phyloP scores from a whole-genome alignment of 108 stramenopile species.

The Discostella stelligeroides region DNA sequence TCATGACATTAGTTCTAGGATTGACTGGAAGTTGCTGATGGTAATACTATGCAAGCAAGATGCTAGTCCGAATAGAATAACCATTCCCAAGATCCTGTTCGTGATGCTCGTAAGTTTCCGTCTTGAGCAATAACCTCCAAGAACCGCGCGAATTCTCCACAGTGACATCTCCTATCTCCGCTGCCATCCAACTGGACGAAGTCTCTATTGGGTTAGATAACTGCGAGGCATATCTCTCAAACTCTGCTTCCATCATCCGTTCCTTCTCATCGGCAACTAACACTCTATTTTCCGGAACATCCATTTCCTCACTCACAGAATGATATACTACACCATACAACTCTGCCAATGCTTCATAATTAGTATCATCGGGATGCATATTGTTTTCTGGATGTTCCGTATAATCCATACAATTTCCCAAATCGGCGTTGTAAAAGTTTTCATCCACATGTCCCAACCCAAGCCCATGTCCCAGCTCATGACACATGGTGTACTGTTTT shows the following conservation, averaged over 20 bases:
- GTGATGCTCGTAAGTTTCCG: slow-evolving; percentile 22
- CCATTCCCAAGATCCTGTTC: slow-evolving; percentile 40
- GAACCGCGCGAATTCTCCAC: background rate
- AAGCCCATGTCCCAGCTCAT: slow-evolving; percentile 71
- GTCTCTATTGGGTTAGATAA: slow-evolving; percentile 34
- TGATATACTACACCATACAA: slow-evolving; percentile 66
- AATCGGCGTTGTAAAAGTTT: slow-evolving; percentile 74
- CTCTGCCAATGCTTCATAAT: slow-evolving; percentile 62
- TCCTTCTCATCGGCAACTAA: too few relatives aligned
- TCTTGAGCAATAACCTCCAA: slow-evolving; percentile 29
- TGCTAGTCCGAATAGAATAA: slow-evolving; percentile 21
- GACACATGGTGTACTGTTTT: slow-evolving; percentile 77
- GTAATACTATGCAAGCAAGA: slow-evolving; percentile 22
- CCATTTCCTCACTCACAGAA: slow-evolving; percentile 5
- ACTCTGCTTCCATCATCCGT: slow-evolving; percentile 29
- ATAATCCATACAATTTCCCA: slow-evolving; percentile 90
- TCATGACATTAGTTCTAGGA: too few relatives aligned
- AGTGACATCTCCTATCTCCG: background rate
- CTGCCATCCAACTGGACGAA: background rate
- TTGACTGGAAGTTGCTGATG: too few relatives aligned
- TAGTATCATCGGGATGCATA: slow-evolving; percentile 62
- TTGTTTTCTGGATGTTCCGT: slow-evolving; percentile 66
- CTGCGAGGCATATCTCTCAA: slow-evolving; percentile 29
- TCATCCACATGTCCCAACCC: slow-evolving; percentile 86
- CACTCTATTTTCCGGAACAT: background rate